Base-by-base conservation (phyloP, 1,284 basidiomycete species). In the Cryptococcus hybrid region DNA sequence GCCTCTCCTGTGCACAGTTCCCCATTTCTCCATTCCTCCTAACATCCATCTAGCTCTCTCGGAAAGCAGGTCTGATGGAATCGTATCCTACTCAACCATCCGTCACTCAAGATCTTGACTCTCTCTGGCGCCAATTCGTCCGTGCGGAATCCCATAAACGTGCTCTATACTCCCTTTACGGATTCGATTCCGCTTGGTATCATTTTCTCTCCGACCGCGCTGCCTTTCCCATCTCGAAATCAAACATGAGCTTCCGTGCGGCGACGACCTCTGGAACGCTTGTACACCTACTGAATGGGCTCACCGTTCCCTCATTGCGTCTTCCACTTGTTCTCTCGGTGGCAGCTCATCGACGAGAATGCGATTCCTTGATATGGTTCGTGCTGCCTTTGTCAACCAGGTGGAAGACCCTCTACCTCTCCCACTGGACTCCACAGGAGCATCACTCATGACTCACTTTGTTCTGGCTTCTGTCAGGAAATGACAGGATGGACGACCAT, bases 401-500 rank as follows among this genome's bases (percentile, higher is more conserved):
- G 43, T 24, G 30, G 52, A 40, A 47, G 50, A 39, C 11, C 15
- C 47, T 5, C 18, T 47, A 12, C 24, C 40, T 5, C 47, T 65
- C 24, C 30, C 30, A 30, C 30, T 30, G 2, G 62, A 60, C 39
- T 39, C 59, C 4, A 50, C 44, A n/a, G 60, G 64, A 4, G 24
- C 54, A 3, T 49, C 65, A 2, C 39, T 62, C 34, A 57, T 71
- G 39, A 58, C 66, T 6, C 55, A 64, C 34, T 72, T 70, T 54
- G 15, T 69, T 3, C 46, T 54, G 18, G 53, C 55, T 34, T 63
- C 64, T 39, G 59, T 69, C 7, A 49, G 70, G 70, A 72, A 55
- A 59, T 69, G 13, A 68, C 67, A 7, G 70, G 70, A 2, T 72
- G 67, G 67, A 62, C 66, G 11, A 67, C 70, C 0, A 72, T 72